phyloP scores from a whole-genome alignment of 176 grass and related monocot species.

The Oryza coarctata region DNA sequence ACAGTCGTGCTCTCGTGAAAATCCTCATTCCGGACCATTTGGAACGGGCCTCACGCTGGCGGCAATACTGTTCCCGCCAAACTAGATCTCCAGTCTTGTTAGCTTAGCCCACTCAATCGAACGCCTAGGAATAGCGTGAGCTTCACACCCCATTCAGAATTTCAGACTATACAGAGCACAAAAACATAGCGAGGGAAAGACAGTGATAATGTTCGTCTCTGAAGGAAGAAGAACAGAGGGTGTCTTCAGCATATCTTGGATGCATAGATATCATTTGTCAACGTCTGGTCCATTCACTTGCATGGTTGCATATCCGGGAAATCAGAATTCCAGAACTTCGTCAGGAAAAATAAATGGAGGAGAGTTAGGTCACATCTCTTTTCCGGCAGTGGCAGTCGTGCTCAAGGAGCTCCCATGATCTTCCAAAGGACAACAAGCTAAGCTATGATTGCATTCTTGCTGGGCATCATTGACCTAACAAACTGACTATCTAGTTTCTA shows the following conservation, averaged over 20 bases:
- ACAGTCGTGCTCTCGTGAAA: no score
- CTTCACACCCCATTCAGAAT: no score
- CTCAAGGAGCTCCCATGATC: background rate
- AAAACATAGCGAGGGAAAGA: no score
- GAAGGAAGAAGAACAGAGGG: background rate
- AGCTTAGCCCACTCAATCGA: no score
- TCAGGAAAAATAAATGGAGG: background rate
- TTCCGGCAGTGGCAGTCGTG: background rate
- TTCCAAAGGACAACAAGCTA: background rate
- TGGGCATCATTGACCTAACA: background rate
- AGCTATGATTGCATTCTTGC: background rate
- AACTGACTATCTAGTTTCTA: background rate
- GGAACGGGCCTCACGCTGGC: background rate
- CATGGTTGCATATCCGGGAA: background rate
- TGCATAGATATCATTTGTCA: background rate
- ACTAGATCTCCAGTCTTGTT: no score
- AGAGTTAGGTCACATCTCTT: background rate
- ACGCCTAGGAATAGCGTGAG: no score
- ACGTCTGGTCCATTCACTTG: background rate
- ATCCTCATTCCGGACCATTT: background rate
- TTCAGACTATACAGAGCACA: no score
- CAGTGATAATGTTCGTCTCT: background rate
- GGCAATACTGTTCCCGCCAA: background rate
- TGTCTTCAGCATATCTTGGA: background rate
- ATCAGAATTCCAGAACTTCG: background rate